Conservation (phyloP, 352 stramenopile species). For the Aphanomyces astaci region DNA sequence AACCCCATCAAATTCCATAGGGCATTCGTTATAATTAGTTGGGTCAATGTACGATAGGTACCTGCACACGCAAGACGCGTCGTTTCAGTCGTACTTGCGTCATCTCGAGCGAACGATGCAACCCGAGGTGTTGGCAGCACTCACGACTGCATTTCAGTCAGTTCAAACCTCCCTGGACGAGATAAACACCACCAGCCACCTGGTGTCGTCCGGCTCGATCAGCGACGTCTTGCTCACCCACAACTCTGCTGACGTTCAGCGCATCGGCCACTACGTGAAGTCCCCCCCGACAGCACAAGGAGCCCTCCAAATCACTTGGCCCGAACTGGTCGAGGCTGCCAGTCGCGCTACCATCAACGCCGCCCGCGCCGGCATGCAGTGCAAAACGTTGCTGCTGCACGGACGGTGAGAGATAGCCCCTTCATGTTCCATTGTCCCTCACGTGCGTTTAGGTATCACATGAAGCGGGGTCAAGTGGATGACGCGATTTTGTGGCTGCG, state of each 20-base stretch:
- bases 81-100: constrained; percentile 4
- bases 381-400: constrained; percentile 43
- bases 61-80: constrained; percentile 2
- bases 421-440: neutral
- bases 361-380: constrained; percentile 24
- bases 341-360: constrained; percentile 9
- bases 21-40: neutral
- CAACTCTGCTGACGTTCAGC: neutral
- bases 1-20: too few relatives aligned
- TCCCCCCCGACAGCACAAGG: neutral
- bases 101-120: constrained; percentile 1
- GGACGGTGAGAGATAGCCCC: constrained; percentile 25
- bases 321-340: constrained; percentile 32
- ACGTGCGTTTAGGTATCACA: neutral
- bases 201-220: neutral
- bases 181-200: neutral
- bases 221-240: neutral
- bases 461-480: constrained; percentile 39
- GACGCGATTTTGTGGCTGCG: constrained; percentile 43
- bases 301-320: constrained; percentile 30
- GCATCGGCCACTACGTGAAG: neutral
- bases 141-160: neutral
- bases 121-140: neutral
- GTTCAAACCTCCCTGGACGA: too few relatives aligned
- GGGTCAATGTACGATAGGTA: neutral